A percentile compares a stretch with the other conserved stretches of the same genome.
Evolutionary conservation across 2,329 filamentous ascomycete genomes (phyloP).

Genomic region (Aureobasidium zeae): DNA sequence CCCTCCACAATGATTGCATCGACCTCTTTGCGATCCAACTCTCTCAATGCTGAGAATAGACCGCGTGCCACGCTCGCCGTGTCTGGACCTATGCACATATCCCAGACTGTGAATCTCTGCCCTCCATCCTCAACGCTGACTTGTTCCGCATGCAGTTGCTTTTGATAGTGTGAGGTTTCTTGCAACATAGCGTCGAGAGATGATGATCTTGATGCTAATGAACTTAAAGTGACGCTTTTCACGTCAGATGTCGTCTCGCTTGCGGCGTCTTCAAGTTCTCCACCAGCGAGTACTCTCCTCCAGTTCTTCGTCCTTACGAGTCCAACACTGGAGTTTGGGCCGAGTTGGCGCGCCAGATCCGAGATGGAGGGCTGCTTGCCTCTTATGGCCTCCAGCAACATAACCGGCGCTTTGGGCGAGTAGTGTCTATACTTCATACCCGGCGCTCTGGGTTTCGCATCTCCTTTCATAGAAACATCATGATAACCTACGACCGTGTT

Average conservation of each 20-base stretch:
- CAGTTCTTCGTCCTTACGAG: slow-evolving; percentile 32
- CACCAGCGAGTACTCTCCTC: slow-evolving; percentile 19
- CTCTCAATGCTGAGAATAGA: slow-evolving; percentile 76
- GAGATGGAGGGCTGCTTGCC: slow-evolving; percentile 21
- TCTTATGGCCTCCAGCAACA: slow-evolving; percentile 61
- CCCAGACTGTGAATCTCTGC: slow-evolving; percentile 41
- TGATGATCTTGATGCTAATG: too few relatives aligned
- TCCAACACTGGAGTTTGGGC: slow-evolving; percentile 27
- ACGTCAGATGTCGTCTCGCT: too few relatives aligned
- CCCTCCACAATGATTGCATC: slow-evolving; percentile 88
- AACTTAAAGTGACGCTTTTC: too few relatives aligned
- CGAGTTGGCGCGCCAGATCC: slow-evolving; percentile 26
- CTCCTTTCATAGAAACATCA: slow-evolving; percentile 56
- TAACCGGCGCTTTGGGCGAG: slow-evolving; percentile 76
- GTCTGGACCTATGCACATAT: slow-evolving; percentile 63
- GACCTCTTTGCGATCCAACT: slow-evolving; percentile 69
- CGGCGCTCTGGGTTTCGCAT: slow-evolving; percentile 65
- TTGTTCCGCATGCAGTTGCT: not conserved
- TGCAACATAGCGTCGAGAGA: slow-evolving; percentile 1
- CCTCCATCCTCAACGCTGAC: not conserved
- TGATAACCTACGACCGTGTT: slow-evolving; percentile 67
- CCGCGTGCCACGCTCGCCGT: slow-evolving; percentile 71
- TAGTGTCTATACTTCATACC: slow-evolving; percentile 99
- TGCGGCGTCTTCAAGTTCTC: slow-evolving; percentile 18
- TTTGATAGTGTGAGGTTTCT: slow-evolving; percentile 5